Conservation (phyloP, 441 rosid genomes). For the Pelargonium citronellum region DNA sequence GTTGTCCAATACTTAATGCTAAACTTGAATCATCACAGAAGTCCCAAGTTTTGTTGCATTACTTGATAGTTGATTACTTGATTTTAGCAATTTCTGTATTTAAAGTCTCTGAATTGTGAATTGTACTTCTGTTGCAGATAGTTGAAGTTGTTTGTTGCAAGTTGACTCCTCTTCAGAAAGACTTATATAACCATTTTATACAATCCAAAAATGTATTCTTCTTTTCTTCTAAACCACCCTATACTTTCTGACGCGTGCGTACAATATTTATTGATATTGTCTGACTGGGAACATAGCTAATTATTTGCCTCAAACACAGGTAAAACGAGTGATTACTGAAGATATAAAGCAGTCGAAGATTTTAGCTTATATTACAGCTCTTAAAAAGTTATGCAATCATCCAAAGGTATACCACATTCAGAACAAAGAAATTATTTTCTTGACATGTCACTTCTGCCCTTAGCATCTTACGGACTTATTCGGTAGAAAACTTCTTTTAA, state of each 20-base stretch:
- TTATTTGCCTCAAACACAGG: constrained; percentile 41
- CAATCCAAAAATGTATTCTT: constrained; percentile 85
- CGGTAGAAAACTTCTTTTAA: too few species aligned
- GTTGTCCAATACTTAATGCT: neutral
- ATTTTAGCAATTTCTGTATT: neutral
- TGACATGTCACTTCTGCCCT: neutral
- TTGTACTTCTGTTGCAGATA: constrained; percentile 49
- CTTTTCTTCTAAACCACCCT: constrained; percentile 18
- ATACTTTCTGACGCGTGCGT: neutral
- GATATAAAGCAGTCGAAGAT: constrained; percentile 79
- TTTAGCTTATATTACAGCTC: constrained; percentile 95
- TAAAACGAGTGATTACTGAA: constrained; percentile 71
- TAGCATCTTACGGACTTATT: too few species aligned
- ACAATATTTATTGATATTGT: constrained; percentile 10
- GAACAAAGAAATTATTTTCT: constrained; percentile 7
- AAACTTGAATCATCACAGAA: neutral
- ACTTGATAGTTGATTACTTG: neutral
- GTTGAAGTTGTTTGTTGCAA: constrained; percentile 98
- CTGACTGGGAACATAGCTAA: constrained; percentile 12
- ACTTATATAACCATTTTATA: constrained; percentile 80
- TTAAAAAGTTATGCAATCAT: constrained; percentile 98
- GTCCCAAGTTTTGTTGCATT: neutral
- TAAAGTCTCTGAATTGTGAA: constrained; percentile 20
- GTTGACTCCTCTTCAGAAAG: constrained; percentile 83
- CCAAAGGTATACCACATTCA: constrained; percentile 59